These are phyloP conservation scores for Lobulomyces angularis DNA, from an alignment of 192 early-diverging fungal genomes.

Conservation along the genomic window DNA sequence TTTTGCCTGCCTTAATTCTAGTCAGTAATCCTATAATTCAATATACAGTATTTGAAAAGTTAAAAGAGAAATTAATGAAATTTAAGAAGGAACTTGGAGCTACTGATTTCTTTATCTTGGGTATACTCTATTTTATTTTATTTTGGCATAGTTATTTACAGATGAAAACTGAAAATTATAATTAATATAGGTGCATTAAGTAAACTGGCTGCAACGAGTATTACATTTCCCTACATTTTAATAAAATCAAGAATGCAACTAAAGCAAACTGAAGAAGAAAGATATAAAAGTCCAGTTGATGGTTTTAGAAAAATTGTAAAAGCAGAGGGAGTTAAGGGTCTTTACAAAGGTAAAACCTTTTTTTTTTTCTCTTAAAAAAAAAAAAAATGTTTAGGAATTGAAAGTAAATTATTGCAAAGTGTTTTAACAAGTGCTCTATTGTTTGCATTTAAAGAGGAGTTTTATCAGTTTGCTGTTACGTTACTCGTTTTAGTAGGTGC, in stretches of 20 bases:
- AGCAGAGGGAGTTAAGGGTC: conserved; percentile 70
- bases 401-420: conserved; percentile 89
- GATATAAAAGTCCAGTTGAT: conserved; percentile 73
- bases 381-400: conserved; percentile 81
- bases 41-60: conserved; percentile 95
- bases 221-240: conserved; percentile 97
- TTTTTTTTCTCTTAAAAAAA: neutral
- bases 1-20: conserved; percentile 88
- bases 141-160: too few species aligned
- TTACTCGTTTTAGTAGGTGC: too few species aligned
- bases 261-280: conserved; percentile 62
- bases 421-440: conserved; percentile 91
- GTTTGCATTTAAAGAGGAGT: conserved; percentile 91
- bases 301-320: conserved; percentile 85
- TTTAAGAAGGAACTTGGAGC: conserved; percentile 24
- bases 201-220: conserved; percentile 86
- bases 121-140: too few species aligned
- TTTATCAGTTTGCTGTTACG: too few species aligned
- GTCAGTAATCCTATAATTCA: conserved; percentile 99
- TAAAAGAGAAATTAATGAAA: conserved; percentile 56
- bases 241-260: conserved; percentile 98
- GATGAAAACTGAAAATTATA: too few species aligned
- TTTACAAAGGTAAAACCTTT: conserved; percentile 30
- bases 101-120: too few species aligned
- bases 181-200: too few species aligned